Percentiles rank a stretch among this genome's conserved stretches.
phyloP scores from a whole-genome alignment of 306 rosid genomes.

The Pterocarpus macrocarpus region DNA sequence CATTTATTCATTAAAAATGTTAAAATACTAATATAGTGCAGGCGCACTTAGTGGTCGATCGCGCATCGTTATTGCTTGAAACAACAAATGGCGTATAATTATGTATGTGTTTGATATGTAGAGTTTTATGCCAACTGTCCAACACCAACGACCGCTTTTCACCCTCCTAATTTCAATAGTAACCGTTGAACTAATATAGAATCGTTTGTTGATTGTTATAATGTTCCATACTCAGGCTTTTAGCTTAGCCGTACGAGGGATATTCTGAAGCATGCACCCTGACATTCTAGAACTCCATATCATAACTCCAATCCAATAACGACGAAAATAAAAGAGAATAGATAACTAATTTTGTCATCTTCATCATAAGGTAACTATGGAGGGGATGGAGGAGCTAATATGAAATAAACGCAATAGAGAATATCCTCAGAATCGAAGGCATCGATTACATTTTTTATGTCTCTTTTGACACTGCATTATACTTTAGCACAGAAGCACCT shows the following conservation, averaged over 20 bases:
- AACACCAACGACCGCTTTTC: not conserved
- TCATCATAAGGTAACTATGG: not conserved
- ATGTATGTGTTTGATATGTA: not conserved
- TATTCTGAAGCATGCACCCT: not conserved
- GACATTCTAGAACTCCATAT: not conserved
- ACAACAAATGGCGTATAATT: conserved; percentile 9
- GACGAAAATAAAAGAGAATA: not conserved
- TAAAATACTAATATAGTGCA: not conserved
- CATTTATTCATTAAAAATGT: not conserved
- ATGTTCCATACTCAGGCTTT: not conserved
- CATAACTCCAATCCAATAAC: not conserved
- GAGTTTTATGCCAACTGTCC: conserved; percentile 10
- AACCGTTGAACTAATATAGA: too few relatives aligned
- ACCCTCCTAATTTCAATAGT: not conserved
- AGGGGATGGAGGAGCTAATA: not conserved
- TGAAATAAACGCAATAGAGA: not conserved
- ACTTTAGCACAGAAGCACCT: not conserved
- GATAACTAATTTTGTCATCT: not conserved
- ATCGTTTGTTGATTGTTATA: too few relatives aligned
- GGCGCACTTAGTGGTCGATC: conserved; percentile 14
- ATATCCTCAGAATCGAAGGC: not conserved
- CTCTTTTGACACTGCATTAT: not conserved
- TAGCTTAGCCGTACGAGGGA: not conserved
- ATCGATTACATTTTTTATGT: not conserved
- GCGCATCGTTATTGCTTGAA: not conserved